Percentiles rank a stretch among this genome's conserved stretches.
Conservation (phyloP, 768 basidiomycete species). For the Suillus weaverae region DNA sequence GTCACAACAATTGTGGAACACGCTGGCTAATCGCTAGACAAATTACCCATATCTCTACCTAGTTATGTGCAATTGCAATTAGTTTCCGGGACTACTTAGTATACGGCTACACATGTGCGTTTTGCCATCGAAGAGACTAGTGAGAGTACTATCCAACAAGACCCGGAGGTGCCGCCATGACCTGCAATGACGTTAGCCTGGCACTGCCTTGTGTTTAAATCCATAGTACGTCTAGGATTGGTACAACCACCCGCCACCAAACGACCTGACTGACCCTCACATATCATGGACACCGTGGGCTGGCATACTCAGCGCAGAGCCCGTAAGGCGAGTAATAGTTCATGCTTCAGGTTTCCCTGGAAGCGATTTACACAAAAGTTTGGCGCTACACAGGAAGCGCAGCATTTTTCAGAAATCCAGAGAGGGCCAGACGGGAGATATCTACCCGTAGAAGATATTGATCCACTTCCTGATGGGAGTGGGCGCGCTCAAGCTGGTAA, state of each 20-base stretch:
- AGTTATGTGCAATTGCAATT: background rate
- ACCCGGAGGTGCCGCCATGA: no score
- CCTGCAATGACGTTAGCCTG: background rate
- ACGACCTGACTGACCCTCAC: background rate
- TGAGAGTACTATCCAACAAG: background rate
- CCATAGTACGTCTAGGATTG: background rate
- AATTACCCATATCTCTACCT: background rate
- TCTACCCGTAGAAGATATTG: constrained; percentile 55
- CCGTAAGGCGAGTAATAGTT: constrained; percentile 42
- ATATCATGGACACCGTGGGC: constrained; percentile 70
- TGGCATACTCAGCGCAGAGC: constrained; percentile 73
- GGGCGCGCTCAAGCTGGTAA: constrained; percentile 52
- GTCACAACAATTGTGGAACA: constrained; percentile 92
- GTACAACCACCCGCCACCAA: background rate
- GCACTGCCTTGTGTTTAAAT: constrained; percentile 2
- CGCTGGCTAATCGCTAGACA: constrained; percentile 42
- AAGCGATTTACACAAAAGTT: background rate
- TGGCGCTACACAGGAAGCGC: constrained; percentile 29
- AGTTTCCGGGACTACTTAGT: background rate
- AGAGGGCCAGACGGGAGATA: constrained; percentile 51
- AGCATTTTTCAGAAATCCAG: constrained; percentile 29
- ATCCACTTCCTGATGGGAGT: constrained; percentile 55
- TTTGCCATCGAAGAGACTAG: background rate
- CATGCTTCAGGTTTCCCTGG: background rate
- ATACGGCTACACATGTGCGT: background rate